Base-by-base conservation (phyloP, 345 rosid genomes). In the Theobroma cacao region DNA sequence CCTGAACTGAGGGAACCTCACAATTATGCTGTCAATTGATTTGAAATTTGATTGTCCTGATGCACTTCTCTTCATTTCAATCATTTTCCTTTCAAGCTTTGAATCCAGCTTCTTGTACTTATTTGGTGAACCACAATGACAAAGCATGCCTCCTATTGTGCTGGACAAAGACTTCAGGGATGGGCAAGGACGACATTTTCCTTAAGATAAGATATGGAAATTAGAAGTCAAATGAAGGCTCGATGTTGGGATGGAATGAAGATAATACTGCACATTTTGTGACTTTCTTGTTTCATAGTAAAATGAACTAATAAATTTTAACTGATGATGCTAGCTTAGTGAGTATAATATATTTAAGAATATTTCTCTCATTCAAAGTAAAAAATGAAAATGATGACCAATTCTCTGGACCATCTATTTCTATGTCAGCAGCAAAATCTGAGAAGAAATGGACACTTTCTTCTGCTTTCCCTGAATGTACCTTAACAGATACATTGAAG, bases 51-150 rank as follows among this genome's bases (percentile, higher is more conserved):
- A 64, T 53, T 67, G 85, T 62, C 89, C 87, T 0, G 82, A 70
- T 66, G 83, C 80, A 74, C 60, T 87, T 75, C 82, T 89, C 85
- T 87, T 88, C 72, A 90, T 73, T 76, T 91, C 95, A 28, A 87
- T 84, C 87, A 94, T 86, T 86, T 89, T 93, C 85, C 77, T 87
- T 76, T 88, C 88, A 45, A 94, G 94, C 82, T 87, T 90, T 28
- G 88, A 77, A 58, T 93, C 98, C 84, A 93, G 77, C 80, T 86
- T 89, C 76, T 80, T 85, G 68, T 88, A 88, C 78, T 85, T 94
- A 83, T 78, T 86, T 78, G 84, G 26, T 74, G 92, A 86, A 75
- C 85, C 84, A 72, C 91, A 80, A 71, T 73, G 80, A 83, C 83
- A 88, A 67, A 91, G 52, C 82, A 90, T 78, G 74, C 67, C 78